Evolutionary conservation across 1,284 basidiomycete genomes (phyloP), one percentile per base, ranked within the genome.

Genomic region (Apiotrichum porosum): DNA sequence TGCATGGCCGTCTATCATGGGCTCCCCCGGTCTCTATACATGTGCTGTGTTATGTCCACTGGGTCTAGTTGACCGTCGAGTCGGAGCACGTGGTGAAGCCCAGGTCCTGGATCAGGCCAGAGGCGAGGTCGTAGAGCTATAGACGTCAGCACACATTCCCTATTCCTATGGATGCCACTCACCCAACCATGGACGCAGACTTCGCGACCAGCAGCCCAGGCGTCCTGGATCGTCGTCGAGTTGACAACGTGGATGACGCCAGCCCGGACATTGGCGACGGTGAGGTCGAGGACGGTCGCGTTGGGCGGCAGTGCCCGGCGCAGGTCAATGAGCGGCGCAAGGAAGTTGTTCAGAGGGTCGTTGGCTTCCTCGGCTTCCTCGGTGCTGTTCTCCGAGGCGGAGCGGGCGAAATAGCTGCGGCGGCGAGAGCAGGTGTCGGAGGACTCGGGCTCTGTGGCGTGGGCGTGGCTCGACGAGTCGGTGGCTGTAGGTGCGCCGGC

Each of bases 181-280:
- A n/a, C n/a, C 85, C 85, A 89, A 4, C 89, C 89, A 62, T 93
- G 88, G 9, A 92, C 80, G 68, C 76, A 80, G 35, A 91, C 75
- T 13, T 65, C 58, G 69, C 80, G 83, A 24, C 80, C 80, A 43
- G 76, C 67, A 26, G 75, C 78, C 90, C 90, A 94, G 34, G 85
- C 86, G 44, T 79, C 68, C 58, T 74, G 67, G 45, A 97, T 79
- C 3, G 83, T 78, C 1, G 33, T 26, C 17, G 44, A 48, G 22
- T 50, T 74, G 51, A 79, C 79, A 22, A 95, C 76, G 65, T 86
- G 86, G 52, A 79, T 75, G 17, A 97, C 87, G 49, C 87, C 85
- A 48, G 69, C 66, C 60, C 81, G 81, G 57, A 95, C 85, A 65
- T 90, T 92, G 69, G 80, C 84, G 61, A 83, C 79, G 28, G 89